Percentiles rank a stretch among this genome's conserved stretches.
Evolutionary conservation across 176 grass and related monocot species (phyloP).

Genomic region (Neostapfia colusana): DNA sequence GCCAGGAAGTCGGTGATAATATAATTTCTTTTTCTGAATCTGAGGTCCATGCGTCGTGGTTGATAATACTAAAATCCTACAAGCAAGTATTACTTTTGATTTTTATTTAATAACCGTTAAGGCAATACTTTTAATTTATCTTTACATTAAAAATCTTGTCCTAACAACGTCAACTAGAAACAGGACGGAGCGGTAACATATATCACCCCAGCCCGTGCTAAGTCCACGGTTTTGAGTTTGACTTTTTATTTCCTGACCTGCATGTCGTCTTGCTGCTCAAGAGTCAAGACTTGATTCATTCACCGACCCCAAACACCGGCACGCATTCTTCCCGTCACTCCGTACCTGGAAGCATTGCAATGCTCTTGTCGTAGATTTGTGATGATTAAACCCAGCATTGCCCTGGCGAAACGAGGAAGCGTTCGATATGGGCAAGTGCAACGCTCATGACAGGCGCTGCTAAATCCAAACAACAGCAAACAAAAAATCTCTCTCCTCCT

Average conservation of each 20-base stretch:
- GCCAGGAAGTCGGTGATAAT: conserved; percentile 22
- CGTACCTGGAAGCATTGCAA: neutral
- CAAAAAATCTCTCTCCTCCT: neutral
- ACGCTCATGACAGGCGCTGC: neutral
- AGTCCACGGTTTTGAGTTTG: conserved; percentile 2
- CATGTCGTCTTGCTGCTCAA: neutral
- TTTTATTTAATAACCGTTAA: no score
- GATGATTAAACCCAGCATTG: conserved; percentile 13
- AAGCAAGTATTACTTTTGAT: neutral
- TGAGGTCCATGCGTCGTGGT: neutral
- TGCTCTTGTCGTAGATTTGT: conserved; percentile 20
- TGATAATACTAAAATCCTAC: neutral
- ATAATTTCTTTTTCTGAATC: neutral
- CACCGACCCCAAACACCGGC: neutral
- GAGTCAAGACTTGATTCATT: no score
- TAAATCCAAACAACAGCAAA: neutral
- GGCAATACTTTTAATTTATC: no score
- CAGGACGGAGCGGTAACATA: no score
- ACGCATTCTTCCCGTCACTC: neutral
- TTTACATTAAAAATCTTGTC: no score
- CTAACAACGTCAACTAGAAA: no score
- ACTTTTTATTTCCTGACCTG: neutral
- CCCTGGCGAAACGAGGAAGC: neutral
- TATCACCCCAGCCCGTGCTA: no score
- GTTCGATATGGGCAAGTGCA: neutral